Conservation (phyloP, 2,329 filamentous ascomycete species). For the Colletotrichum higginsianum region DNA sequence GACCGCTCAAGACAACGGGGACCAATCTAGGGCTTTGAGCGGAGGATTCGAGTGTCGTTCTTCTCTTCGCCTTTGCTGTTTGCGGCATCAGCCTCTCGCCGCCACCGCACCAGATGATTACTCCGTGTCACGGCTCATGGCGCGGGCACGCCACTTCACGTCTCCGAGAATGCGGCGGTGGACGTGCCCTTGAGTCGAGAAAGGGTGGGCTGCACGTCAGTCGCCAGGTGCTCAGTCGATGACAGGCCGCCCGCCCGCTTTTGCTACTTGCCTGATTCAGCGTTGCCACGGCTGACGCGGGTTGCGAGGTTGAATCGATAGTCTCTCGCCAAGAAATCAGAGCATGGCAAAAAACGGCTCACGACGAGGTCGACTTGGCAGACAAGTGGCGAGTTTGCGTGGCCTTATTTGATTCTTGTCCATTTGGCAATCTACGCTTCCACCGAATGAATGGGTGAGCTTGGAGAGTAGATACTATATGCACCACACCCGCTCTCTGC, state of each 20-base stretch:
- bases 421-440: constrained; percentile 12
- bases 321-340: constrained; percentile 19
- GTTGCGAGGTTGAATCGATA: constrained; percentile 25
- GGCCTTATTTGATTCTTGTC: constrained; percentile 17
- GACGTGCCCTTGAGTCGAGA: constrained; percentile 23
- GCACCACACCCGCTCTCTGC: constrained; percentile 23
- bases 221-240: not conserved
- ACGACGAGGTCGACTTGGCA: constrained; percentile 7
- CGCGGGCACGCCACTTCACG: constrained; percentile 14
- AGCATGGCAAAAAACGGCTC: constrained; percentile 17
- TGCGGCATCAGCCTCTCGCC: constrained; percentile 31
- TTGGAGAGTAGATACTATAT: constrained; percentile 15
- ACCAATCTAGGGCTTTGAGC: not conserved
- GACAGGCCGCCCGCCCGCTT: not conserved
- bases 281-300: not conserved
- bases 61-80: constrained; percentile 10
- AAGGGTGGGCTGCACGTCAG: constrained; percentile 2
- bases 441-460: not conserved
- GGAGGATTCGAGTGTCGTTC: constrained; percentile 8
- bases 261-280: constrained; percentile 24
- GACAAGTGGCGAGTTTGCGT: constrained; percentile 14
- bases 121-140: constrained; percentile 9
- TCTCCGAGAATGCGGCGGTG: constrained; percentile 30
- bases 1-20: not conserved
- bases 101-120: constrained; percentile 11